Conservation (phyloP, 2,329 filamentous ascomycete species). For the Meredithiella fracta region DNA sequence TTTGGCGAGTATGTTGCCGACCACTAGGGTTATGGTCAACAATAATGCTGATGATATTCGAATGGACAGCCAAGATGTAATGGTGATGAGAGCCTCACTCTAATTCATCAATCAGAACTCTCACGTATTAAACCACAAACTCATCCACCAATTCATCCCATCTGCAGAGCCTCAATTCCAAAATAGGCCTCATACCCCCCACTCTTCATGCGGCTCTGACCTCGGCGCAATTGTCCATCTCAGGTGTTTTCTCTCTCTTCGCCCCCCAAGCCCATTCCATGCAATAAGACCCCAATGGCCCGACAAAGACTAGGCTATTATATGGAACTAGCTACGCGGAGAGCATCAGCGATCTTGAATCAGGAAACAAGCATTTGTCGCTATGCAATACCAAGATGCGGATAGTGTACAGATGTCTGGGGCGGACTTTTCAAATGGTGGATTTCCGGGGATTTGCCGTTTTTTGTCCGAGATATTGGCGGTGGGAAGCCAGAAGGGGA, state of each 20-base stretch:
- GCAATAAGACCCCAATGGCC: neutral
- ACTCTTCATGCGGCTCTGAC: neutral
- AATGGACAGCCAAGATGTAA: too few relatives aligned
- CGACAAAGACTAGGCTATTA: neutral
- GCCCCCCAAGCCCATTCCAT: neutral
- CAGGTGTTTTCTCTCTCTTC: neutral
- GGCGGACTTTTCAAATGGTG: too few relatives aligned
- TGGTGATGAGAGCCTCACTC: too few relatives aligned
- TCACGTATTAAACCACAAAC: too few relatives aligned
- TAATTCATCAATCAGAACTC: too few relatives aligned
- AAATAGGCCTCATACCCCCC: too few relatives aligned
- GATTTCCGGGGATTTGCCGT: slow-evolving; percentile 3
- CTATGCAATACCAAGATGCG: neutral
- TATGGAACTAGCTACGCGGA: neutral
- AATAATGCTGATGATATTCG: too few relatives aligned
- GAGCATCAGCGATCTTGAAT: neutral
- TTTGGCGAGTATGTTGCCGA: too few relatives aligned
- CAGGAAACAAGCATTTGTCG: neutral
- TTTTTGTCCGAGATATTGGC: slow-evolving; percentile 9
- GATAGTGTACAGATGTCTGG: neutral
- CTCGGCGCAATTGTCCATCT: neutral
- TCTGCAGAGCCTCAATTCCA: neutral
- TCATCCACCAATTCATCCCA: neutral
- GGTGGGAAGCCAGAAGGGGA: neutral
- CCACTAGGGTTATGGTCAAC: too few relatives aligned